Conservation (phyloP, 352 stramenopile genomes). For the Plasmopara muralis region DNA sequence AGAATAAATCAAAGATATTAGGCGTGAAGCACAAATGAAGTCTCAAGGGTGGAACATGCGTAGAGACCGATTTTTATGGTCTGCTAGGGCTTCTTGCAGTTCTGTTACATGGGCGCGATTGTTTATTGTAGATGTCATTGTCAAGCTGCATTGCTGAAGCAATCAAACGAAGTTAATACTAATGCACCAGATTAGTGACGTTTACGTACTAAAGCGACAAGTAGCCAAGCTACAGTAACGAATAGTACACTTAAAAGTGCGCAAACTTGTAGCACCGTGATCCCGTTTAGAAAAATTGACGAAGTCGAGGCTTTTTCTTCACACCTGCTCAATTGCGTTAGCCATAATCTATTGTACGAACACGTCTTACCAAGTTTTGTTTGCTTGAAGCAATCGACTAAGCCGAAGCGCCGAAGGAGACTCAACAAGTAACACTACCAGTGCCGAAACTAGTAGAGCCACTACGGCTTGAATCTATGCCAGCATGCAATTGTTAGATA, state of each 20-base stretch:
- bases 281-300: slow-evolving; percentile 12
- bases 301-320: slow-evolving; percentile 18
- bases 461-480: slow-evolving; percentile 30
- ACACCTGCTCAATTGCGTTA: slow-evolving; percentile 16
- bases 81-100: slow-evolving; percentile 16
- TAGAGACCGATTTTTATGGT: slow-evolving; percentile 16
- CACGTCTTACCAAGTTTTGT: slow-evolving; percentile 31
- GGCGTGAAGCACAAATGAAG: background rate
- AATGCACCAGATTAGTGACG: background rate
- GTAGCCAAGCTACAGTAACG: slow-evolving; percentile 41
- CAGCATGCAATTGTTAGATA: background rate
- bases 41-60: background rate
- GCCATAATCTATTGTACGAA: background rate
- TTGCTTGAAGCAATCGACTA: slow-evolving; percentile 26
- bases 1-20: background rate
- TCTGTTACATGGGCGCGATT: slow-evolving; percentile 10
- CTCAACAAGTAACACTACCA: slow-evolving; percentile 35
- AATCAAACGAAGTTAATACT: background rate
- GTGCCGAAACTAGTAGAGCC: slow-evolving; percentile 17
- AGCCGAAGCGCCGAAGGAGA: slow-evolving; percentile 43
- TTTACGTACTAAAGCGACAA: slow-evolving; percentile 41
- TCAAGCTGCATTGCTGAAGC: slow-evolving; percentile 21
- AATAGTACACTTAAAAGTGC: slow-evolving; percentile 35
- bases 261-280: slow-evolving; percentile 26
- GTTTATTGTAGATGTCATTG: slow-evolving; percentile 10